Percentiles rank a stretch among this genome's conserved stretches.
Conservation (phyloP, 768 basidiomycete species). For the Lactarius pseudohatsudake region DNA sequence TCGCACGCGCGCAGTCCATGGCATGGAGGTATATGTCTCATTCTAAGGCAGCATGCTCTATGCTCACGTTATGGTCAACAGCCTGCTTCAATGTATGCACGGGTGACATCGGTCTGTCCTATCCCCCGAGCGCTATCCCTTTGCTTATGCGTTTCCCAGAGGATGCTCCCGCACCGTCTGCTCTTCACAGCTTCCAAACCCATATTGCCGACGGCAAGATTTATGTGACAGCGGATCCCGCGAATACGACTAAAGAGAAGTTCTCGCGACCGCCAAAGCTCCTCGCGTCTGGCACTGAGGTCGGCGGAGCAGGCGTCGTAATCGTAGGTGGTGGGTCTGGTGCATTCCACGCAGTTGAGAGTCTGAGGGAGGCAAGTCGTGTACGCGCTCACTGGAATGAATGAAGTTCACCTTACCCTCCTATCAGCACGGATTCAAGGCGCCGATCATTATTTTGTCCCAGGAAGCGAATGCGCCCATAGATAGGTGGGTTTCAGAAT, state of each 20-base stretch:
- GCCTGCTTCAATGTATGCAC: conserved; percentile 88
- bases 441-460: conserved; percentile 76
- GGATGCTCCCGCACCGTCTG: conserved; percentile 83
- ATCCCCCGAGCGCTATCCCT: conserved; percentile 8
- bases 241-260: conserved; percentile 63
- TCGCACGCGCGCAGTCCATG: conserved; percentile 56
- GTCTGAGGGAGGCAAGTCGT: conserved; percentile 67
- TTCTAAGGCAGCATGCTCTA: not conserved
- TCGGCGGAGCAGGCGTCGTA: conserved; percentile 64
- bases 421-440: conserved; percentile 68
- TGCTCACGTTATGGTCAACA: conserved; percentile 32
- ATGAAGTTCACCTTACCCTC: conserved; percentile 3
- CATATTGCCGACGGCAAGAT: conserved; percentile 71
- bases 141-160: conserved; percentile 45
- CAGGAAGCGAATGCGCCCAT: conserved; percentile 80
- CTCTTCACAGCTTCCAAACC: conserved; percentile 76
- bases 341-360: conserved; percentile 73
- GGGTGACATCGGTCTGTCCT: conserved; percentile 67
- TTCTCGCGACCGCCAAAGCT: conserved; percentile 61
- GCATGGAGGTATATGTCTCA: conserved; percentile 67
- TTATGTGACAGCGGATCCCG: conserved; percentile 67
- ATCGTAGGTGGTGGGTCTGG: conserved; percentile 87
- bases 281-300: conserved; percentile 46
- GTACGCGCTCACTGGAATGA: not conserved
- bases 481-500: conserved; percentile 55